These are phyloP conservation scores for Lentinula aciculospora DNA, from an alignment of 768 basidiomycete species.

Conservation along the genomic window DNA sequence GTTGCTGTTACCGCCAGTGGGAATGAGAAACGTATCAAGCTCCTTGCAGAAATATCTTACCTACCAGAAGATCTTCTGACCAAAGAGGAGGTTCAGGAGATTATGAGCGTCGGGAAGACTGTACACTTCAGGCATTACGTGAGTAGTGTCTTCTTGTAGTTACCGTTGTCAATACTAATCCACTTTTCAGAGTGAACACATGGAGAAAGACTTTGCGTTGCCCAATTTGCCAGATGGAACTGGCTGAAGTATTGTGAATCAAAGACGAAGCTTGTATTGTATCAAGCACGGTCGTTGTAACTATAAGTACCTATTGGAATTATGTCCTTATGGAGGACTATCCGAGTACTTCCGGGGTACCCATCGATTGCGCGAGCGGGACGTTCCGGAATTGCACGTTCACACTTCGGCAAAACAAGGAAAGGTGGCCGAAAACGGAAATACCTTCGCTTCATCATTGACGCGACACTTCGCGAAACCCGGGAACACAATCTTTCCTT, in stretches of 20 bases:
- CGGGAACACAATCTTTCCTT: not conserved
- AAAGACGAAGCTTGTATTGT: not conserved
- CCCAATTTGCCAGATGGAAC: conserved; percentile 22
- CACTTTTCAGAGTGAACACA: conserved; percentile 24
- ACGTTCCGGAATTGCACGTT: not conserved
- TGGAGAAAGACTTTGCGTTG: conserved; percentile 28
- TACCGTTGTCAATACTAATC: not conserved
- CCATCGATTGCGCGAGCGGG: not conserved
- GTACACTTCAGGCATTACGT: conserved; percentile 30
- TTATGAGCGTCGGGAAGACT: conserved; percentile 26
- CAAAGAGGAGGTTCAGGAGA: conserved; percentile 26
- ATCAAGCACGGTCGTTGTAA: not conserved
- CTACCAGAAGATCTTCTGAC: conserved; percentile 22
- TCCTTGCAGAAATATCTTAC: conserved; percentile 21
- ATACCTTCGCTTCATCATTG: not conserved
- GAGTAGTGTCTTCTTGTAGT: conserved; percentile 4
- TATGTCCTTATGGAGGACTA: no score
- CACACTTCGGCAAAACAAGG: not conserved
- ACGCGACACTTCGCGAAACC: not conserved
- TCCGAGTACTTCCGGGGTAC: not conserved
- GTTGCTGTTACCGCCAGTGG: conserved; percentile 27
- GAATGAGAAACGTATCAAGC: conserved; percentile 23
- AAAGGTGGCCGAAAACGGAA: not conserved
- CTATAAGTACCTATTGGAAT: not conserved
- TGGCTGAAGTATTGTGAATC: not conserved